Percentiles rank a stretch among this genome's conserved stretches.
Conservation (phyloP, 2,329 filamentous ascomycete genomes). For the Talaromyces rugulosus region DNA sequence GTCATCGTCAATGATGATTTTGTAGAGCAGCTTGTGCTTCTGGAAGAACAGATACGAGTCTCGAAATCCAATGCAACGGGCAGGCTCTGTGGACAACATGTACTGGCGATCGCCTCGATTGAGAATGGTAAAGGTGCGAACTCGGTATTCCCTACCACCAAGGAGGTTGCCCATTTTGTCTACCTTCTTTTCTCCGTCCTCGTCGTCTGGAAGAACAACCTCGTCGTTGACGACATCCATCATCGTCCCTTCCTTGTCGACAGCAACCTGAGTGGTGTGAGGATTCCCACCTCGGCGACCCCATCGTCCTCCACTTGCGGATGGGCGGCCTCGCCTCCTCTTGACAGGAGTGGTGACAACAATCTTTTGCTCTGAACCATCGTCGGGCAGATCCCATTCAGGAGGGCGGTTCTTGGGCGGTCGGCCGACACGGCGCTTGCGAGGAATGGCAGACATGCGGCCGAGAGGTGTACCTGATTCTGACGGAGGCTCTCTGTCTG, state of each 20-base stretch:
- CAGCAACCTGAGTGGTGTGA: slow-evolving; percentile 75
- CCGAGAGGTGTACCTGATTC: slow-evolving; percentile 51
- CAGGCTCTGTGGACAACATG: slow-evolving; percentile 98
- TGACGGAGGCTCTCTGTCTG: slow-evolving; percentile 41
- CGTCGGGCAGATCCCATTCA: slow-evolving; percentile 64
- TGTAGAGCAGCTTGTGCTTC: slow-evolving; percentile 92
- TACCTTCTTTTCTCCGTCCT: slow-evolving; percentile 88
- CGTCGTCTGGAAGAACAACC: slow-evolving; percentile 79
- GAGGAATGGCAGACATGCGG: slow-evolving; percentile 51
- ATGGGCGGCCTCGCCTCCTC: slow-evolving; percentile 56
- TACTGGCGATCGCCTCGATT: slow-evolving; percentile 82
- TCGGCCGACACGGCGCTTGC: slow-evolving; percentile 72
- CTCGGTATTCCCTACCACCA: slow-evolving; percentile 86
- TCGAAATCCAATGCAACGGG: slow-evolving; percentile 91
- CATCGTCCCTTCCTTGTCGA: slow-evolving; percentile 91
- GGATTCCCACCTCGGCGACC: slow-evolving; percentile 68
- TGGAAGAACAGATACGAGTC: slow-evolving; percentile 99
- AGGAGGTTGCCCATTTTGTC: slow-evolving; percentile 80
- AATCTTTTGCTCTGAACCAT: slow-evolving; percentile 40
- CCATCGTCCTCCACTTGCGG: slow-evolving; percentile 61
- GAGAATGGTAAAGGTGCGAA: slow-evolving; percentile 86
- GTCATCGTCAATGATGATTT: slow-evolving; percentile 97
- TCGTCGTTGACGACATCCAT: slow-evolving; percentile 90
- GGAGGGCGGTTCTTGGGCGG: slow-evolving; percentile 80
- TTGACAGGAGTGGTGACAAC: slow-evolving; percentile 48